Conservation (phyloP, 2,329 filamentous ascomycete species). For the Aspergillus ochraceus region DNA sequence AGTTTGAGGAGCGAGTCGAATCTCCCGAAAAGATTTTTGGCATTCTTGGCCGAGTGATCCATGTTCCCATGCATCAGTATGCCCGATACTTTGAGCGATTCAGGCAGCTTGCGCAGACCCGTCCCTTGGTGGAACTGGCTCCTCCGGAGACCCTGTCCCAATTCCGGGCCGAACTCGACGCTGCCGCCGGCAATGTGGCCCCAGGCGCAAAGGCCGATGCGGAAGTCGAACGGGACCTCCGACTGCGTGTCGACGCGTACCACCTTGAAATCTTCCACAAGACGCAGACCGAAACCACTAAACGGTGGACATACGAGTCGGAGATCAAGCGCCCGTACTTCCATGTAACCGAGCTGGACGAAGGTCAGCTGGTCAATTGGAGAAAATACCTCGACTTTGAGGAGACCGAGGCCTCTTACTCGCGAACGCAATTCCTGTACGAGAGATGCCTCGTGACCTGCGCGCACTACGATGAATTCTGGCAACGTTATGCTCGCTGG, state of each 20-base stretch:
- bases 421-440: constrained; percentile 78
- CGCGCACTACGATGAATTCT: constrained; percentile 95
- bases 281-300: constrained; percentile 84
- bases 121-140: constrained; percentile 72
- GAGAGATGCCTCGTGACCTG: constrained; percentile 91
- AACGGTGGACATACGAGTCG: constrained; percentile 91
- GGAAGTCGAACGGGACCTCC: constrained; percentile 80
- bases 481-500: constrained; percentile 96
- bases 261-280: constrained; percentile 78
- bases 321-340: constrained; percentile 97
- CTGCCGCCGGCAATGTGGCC: constrained; percentile 44
- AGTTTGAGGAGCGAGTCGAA: constrained; percentile 91
- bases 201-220: constrained; percentile 61
- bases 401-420: constrained; percentile 76
- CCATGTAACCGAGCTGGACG: constrained; percentile 89
- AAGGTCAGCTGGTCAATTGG: constrained; percentile 84
- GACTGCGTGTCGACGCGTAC: constrained; percentile 73
- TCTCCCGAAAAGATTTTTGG: constrained; percentile 80
- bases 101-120: constrained; percentile 70
- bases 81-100: constrained; percentile 92
- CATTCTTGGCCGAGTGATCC: constrained; percentile 77
- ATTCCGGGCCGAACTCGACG: constrained; percentile 70
- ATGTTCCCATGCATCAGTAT: constrained; percentile 95
- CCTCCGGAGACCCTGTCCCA: constrained; percentile 66
- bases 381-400: constrained; percentile 96